Percentiles rank a stretch among this genome's conserved stretches.
phyloP scores from a whole-genome alignment of 2,329 filamentous ascomycete genomes.

The Nothophoma quercina region DNA sequence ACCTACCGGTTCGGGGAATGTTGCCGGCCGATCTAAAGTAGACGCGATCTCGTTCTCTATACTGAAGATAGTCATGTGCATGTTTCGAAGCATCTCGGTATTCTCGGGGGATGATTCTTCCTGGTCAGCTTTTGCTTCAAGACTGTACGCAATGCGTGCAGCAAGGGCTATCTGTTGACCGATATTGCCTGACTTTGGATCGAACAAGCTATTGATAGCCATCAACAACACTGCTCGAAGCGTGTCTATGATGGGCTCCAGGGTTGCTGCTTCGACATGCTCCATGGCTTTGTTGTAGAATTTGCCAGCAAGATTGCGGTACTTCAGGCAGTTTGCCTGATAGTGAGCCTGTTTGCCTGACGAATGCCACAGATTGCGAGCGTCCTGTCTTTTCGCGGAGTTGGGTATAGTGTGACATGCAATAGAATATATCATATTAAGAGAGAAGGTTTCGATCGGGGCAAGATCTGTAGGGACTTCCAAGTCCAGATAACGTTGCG shows the following conservation, averaged over 20 bases:
- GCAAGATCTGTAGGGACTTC: conserved; percentile 35
- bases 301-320: conserved; percentile 35
- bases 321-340: conserved; percentile 40
- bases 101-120: conserved; percentile 37
- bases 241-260: conserved; percentile 42
- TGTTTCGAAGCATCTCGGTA: conserved; percentile 33
- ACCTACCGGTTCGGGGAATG: conserved; percentile 46
- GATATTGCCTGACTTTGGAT: conserved; percentile 45
- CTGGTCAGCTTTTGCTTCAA: conserved; percentile 37
- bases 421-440: conserved; percentile 49
- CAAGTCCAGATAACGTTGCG: conserved; percentile 34
- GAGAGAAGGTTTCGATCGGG: conserved; percentile 36
- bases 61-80: conserved; percentile 47
- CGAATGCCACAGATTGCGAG: conserved; percentile 30
- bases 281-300: conserved; percentile 43
- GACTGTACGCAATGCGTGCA: conserved; percentile 41
- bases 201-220: conserved; percentile 46
- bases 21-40: conserved; percentile 44
- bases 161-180: conserved; percentile 49
- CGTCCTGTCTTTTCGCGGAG: conserved; percentile 30
- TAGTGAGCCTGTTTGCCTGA: conserved; percentile 39
- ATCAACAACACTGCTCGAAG: conserved; percentile 44
- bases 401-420: conserved; percentile 43
- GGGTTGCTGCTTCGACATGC: conserved; percentile 42
- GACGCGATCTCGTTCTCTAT: conserved; percentile 48